Evolutionary conservation across 2,329 filamentous ascomycete species (phyloP), one percentile per base, ranked within the genome.

Genomic region (Cryphonectria parasitica): DNA sequence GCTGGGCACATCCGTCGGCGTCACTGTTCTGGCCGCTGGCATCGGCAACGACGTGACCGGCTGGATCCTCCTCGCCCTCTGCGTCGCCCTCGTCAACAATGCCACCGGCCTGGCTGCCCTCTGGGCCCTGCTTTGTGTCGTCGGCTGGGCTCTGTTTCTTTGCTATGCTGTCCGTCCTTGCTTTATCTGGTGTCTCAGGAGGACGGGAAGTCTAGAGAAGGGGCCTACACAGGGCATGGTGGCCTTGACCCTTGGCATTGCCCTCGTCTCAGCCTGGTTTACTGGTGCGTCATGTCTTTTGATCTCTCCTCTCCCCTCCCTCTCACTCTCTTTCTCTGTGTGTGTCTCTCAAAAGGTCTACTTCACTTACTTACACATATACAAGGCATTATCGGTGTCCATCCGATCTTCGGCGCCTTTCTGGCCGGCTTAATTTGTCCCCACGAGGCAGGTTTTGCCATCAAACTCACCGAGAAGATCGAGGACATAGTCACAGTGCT

Each of bases 391-490:
- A 97, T 98, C 77, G 95, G 95, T 63, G 90, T 98, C 1, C 95
- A 98, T 79, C 89, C 95, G 69, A 98, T 98, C 78, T 98, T 98
- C 76, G 95, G 95, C 58, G 94, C 92, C 3, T 98, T 98, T 78
- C 85, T 98, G 71, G 89, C 95, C 58, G 95, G 95, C 1, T 80
- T 98, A 36, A 96, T 98, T 70, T 94, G 94, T 75, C 95, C 95
- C 0, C 94, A 96, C 77, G 92, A 97, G 70, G 92, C 92, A 64
- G 93, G 94, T 39, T 97, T 97, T 77, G 92, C 93, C 31, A 96
- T 97, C 80, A 95, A 95, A 75, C 84, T 97, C 56, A 96, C 94
- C 0, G 94, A 97, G 78, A 98, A 98, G 84, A 91, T 98, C 71
- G 95, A 98, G 79, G 95, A 98, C 85, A 83, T 98, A 15, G 91